These are phyloP conservation scores for Geranium rotundifolium DNA, from an alignment of 345 rosid species.

Conservation along the genomic window DNA sequence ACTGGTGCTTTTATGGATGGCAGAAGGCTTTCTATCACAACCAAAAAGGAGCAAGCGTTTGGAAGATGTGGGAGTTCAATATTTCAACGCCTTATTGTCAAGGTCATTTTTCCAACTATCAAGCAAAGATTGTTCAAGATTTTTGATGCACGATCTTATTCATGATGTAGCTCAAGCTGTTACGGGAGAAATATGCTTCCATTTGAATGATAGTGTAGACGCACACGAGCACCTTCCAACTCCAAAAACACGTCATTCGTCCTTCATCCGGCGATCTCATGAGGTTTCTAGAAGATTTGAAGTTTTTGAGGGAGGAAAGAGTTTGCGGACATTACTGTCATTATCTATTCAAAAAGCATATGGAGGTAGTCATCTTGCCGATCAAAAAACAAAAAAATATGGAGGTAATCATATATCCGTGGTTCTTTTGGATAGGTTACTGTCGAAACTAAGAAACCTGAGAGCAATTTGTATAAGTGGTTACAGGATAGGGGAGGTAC, in stretches of 20 bases:
- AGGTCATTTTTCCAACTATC: constrained; percentile 10
- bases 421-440: neutral
- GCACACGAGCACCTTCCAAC: too few relatives aligned
- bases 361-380: too few relatives aligned
- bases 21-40: constrained; percentile 5
- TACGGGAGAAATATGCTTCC: too few relatives aligned
- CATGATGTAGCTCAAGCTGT: neutral
- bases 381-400: too few relatives aligned
- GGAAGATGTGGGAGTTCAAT: constrained; percentile 2
- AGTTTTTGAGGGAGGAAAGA: neutral
- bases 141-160: constrained; percentile 4
- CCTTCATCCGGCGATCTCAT: neutral
- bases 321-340: neutral
- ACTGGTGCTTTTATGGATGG: constrained; percentile 14
- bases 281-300: neutral
- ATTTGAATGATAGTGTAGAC: too few relatives aligned
- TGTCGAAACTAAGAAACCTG: neutral
- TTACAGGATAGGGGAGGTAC: neutral
- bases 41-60: too few relatives aligned
- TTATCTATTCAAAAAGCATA: too few relatives aligned
- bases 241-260: neutral
- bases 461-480: neutral
- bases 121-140: neutral
- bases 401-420: neutral
- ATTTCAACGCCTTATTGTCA: neutral